Base-by-base conservation (phyloP, 345 rosid genomes). In the Gossypium longicalyx region DNA sequence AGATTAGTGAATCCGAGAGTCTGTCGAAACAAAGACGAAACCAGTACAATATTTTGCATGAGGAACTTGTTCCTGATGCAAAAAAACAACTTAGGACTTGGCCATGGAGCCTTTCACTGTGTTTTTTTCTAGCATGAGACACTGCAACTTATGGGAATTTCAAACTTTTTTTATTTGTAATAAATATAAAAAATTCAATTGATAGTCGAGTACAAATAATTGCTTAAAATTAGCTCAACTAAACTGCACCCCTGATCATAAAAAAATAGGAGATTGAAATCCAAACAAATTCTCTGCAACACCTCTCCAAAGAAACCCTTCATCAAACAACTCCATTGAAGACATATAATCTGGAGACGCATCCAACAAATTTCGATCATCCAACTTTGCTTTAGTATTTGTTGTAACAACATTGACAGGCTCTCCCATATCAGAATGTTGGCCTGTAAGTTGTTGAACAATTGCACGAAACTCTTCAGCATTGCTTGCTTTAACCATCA, bases 121-220 rank as follows among this genome's bases (percentile, higher is more conserved):
- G 76, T 80, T 77, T 80, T 67, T 53, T 5, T 34, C 17, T 12
- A 47, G 78, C 70, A 16, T 81, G 57, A 13, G 74, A 76, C 72
- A 51, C 22, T 72, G 80, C 59, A 77, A 61, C 27, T 29, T 66
- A 69, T 84, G 82, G 54, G 52, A 77, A 74, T 58, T 34, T 34
- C 41, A 5, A 34, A 34, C 41, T 34, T 34, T 34, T 29, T 34
- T 34, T 34, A 5, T 34, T 34, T 34, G 41, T 6, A 34, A 34
- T 34, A 34, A 34, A 34, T 34, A 34, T 34, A 34, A 34, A 34
- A 34, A 34, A 6, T 4, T 34, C 41, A 34, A 34, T 34, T 34
- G 7, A 34, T 1, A 34, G 41, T 5, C 41, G 41, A 34, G 41
- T 34, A 34, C 41, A 34, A 34, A 34, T 34, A 34, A 34, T 34